Percentiles rank a stretch among this genome's conserved stretches.
Conservation (phyloP, 1,284 basidiomycete species). For the Pseudozyma sp. region DNA sequence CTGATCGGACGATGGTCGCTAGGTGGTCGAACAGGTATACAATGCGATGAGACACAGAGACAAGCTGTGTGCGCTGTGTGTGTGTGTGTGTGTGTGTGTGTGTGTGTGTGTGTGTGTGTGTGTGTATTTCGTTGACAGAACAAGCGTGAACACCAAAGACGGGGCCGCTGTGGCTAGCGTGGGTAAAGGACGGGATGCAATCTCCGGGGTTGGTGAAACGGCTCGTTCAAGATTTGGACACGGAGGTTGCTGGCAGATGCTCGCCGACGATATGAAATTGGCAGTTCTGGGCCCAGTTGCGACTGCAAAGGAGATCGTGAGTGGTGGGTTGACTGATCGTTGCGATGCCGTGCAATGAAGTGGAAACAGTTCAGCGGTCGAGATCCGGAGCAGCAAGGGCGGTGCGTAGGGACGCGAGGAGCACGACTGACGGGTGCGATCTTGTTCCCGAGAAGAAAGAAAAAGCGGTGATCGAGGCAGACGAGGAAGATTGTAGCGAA, state of each 20-base stretch:
- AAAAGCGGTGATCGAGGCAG: slow-evolving; percentile 4
- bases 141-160: neutral
- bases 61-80: neutral
- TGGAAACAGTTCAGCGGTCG: slow-evolving; percentile 8
- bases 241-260: slow-evolving; percentile 12
- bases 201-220: slow-evolving; percentile 7
- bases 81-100: neutral
- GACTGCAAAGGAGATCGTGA: slow-evolving; percentile 11
- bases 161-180: slow-evolving; percentile 12
- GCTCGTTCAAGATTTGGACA: slow-evolving; percentile 1
- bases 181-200: slow-evolving; percentile 13
- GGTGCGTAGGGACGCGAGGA: neutral
- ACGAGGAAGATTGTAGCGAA: slow-evolving; percentile 1
- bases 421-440: neutral
- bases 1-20: slow-evolving; percentile 8
- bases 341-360: slow-evolving; percentile 10
- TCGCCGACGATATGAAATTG: slow-evolving; percentile 15
- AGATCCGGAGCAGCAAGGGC: slow-evolving; percentile 4
- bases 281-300: neutral
- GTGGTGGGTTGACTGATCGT: slow-evolving; percentile 3
- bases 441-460: neutral
- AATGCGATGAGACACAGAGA: neutral
- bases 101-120: neutral
- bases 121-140: slow-evolving; percentile 5
- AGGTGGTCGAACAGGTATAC: neutral